Evolutionary conservation across 2,329 filamentous ascomycete genomes (phyloP).

Genomic region (Fusarium tuaranense): DNA sequence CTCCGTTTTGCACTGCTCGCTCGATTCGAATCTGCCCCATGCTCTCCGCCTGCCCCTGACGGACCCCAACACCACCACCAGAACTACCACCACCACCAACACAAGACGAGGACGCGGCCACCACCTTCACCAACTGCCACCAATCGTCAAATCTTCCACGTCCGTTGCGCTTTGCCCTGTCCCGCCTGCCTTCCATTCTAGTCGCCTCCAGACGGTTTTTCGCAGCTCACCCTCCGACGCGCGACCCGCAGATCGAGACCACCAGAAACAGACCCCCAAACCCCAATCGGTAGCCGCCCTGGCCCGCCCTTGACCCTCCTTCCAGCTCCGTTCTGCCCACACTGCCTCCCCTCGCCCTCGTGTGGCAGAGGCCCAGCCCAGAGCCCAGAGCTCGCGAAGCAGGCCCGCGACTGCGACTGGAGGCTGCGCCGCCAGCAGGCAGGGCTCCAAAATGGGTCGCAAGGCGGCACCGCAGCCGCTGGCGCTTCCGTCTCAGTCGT

Average conservation of each 20-base stretch:
- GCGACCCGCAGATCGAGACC: conserved; percentile 22
- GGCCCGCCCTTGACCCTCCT: conserved; percentile 37
- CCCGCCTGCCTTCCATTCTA: not conserved
- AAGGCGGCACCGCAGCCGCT: conserved; percentile 70
- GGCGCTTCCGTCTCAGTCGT: conserved; percentile 53
- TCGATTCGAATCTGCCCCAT: conserved; percentile 16
- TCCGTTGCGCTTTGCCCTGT: conserved; percentile 12
- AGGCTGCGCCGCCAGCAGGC: conserved; percentile 41
- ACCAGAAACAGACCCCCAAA: conserved; percentile 11
- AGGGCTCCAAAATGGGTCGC: conserved; percentile 62
- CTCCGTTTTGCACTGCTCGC: conserved; percentile 4
- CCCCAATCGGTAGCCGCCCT: conserved; percentile 21
- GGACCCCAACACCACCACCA: conserved; percentile 13
- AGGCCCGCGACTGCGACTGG: conserved; percentile 37
- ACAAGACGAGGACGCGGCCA: conserved; percentile 15
- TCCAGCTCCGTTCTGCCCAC: conserved; percentile 31
- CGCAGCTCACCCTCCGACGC: conserved; percentile 7
- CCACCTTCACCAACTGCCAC: conserved; percentile 30
- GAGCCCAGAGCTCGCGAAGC: conserved; percentile 33
- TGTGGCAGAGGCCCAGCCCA: conserved; percentile 24
- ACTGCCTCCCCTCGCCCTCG: conserved; percentile 25
- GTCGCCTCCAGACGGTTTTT: conserved; percentile 18
- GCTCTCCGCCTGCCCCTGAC: conserved; percentile 23
- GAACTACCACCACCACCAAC: conserved; percentile 13
- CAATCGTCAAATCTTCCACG: conserved; percentile 34